Percentiles rank a stretch among this genome's conserved stretches.
Evolutionary conservation across 2,329 filamentous ascomycete species (phyloP).

Genomic region (Penicillium capsulatum): DNA sequence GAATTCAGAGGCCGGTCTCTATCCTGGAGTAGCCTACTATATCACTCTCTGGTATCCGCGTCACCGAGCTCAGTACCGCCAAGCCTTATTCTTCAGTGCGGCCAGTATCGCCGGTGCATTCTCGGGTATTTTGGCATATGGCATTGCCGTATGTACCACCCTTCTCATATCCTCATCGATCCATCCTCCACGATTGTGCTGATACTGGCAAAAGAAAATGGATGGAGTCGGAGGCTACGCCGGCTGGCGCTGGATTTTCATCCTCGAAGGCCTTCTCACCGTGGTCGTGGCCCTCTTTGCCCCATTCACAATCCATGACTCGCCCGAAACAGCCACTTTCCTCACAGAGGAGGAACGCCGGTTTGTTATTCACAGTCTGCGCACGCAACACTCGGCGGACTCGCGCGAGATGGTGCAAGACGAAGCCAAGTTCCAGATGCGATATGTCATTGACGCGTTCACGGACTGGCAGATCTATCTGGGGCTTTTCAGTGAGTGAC

Average conservation of each 20-base stretch:
- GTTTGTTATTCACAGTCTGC: constrained; percentile 27
- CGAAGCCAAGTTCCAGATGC: constrained; percentile 34
- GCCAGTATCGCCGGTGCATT: constrained; percentile 51
- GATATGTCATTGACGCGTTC: constrained; percentile 40
- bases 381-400: constrained; percentile 32
- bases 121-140: constrained; percentile 50
- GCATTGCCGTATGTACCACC: constrained; percentile 40
- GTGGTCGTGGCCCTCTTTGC: constrained; percentile 41
- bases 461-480: constrained; percentile 43
- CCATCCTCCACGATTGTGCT: not conserved
- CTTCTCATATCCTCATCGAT: constrained; percentile 3
- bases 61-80: constrained; percentile 41
- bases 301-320: constrained; percentile 47
- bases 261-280: constrained; percentile 48
- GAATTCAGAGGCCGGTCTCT: constrained; percentile 38
- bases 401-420: constrained; percentile 26
- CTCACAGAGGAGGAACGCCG: constrained; percentile 40
- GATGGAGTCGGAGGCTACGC: constrained; percentile 45
- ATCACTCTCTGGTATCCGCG: constrained; percentile 47
- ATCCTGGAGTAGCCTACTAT: constrained; percentile 44
- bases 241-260: constrained; percentile 52
- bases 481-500: constrained; percentile 35
- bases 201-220: constrained; percentile 39
- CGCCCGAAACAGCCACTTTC: constrained; percentile 43
- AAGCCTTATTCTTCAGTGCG: constrained; percentile 47